Evolutionary conservation across 2,329 filamentous ascomycete species (phyloP).

Genomic region (Aspergillus carbonarius): DNA sequence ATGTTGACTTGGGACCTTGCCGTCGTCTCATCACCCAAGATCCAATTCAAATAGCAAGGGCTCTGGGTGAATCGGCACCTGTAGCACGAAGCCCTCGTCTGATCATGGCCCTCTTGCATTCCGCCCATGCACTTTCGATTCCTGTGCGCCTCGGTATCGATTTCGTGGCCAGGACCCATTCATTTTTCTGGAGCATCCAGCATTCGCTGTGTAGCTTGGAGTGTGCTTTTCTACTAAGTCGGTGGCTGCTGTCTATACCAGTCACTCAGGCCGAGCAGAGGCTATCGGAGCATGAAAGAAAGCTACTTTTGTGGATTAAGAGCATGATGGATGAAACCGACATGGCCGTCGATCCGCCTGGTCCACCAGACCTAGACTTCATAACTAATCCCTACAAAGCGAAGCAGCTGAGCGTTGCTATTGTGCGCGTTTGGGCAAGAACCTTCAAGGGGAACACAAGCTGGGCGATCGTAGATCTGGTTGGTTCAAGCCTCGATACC

Average conservation of each 20-base stretch:
- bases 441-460: conserved; percentile 51
- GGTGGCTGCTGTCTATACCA: conserved; percentile 48
- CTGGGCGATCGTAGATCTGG: conserved; percentile 50
- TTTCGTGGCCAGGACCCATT: conserved; percentile 54
- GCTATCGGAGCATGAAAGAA: conserved; percentile 48
- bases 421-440: conserved; percentile 48
- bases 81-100: conserved; percentile 47
- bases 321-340: conserved; percentile 52
- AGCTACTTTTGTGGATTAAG: conserved; percentile 49
- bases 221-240: conserved; percentile 51
- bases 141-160: conserved; percentile 55
- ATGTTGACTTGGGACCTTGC: conserved; percentile 49
- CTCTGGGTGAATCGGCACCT: conserved; percentile 45
- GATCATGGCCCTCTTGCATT: conserved; percentile 53
- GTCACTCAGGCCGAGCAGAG: conserved; percentile 43
- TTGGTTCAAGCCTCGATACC: conserved; percentile 47
- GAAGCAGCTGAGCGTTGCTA: conserved; percentile 48
- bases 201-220: conserved; percentile 56
- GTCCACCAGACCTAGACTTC: conserved; percentile 43
- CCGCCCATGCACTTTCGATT: conserved; percentile 56
- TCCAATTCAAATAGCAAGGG: conserved; percentile 46
- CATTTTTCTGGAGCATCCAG: conserved; percentile 57
- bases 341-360: conserved; percentile 42
- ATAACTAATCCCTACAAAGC: conserved; percentile 45
- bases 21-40: conserved; percentile 50